A percentile compares a stretch with the other conserved stretches of the same genome.
Evolutionary conservation across 2,329 filamentous ascomycete genomes (phyloP).

Genomic region (Botrytis porri): DNA sequence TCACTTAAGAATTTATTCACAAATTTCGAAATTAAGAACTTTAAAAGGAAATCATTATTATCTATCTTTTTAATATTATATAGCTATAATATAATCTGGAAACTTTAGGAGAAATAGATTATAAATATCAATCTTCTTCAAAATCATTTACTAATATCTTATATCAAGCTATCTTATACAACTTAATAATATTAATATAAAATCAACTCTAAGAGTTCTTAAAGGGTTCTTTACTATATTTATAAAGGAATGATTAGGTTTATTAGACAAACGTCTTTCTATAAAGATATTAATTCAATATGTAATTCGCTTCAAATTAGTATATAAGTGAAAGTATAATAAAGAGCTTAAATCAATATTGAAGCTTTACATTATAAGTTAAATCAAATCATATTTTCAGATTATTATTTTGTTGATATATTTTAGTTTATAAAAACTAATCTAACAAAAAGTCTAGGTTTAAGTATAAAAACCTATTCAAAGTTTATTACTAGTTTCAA

Average conservation of each 20-base stretch:
- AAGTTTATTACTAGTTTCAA: neutral
- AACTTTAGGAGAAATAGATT: neutral
- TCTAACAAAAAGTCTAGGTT: neutral
- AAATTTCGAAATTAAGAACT: too few species aligned
- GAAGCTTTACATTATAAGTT: neutral
- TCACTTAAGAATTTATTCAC: too few species aligned
- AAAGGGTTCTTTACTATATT: neutral
- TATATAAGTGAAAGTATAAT: neutral
- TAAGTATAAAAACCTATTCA: neutral
- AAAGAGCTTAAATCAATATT: neutral
- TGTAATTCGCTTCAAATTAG: neutral
- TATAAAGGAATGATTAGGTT: neutral
- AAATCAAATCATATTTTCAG: neutral
- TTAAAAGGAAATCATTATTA: too few species aligned
- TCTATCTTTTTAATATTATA: neutral
- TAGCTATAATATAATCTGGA: neutral
- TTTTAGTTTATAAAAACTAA: neutral
- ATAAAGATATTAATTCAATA: neutral
- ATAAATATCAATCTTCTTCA: too few species aligned
- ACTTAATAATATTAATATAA: neutral
- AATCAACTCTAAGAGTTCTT: neutral
- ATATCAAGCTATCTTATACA: neutral
- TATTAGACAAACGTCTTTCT: neutral
- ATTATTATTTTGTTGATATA: neutral
- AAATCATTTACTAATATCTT: neutral